These are phyloP conservation scores for Hypomyces rosellus DNA, from an alignment of 2,329 filamentous ascomycete genomes.

Conservation along the genomic window DNA sequence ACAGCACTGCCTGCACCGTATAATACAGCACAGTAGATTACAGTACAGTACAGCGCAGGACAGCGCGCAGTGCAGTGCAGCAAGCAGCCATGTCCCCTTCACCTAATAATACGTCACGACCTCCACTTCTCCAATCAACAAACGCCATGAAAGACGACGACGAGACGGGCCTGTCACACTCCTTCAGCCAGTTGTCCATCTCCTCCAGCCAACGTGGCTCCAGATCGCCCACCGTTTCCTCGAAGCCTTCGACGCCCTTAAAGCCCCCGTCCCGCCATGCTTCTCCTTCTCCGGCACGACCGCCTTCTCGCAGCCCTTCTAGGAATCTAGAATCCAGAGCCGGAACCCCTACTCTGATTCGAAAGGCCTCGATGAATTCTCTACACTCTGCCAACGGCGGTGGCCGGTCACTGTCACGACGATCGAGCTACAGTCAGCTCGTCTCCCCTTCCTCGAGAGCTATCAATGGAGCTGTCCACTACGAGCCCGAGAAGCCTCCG, in stretches of 20 bases:
- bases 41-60: too few species aligned
- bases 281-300: conserved; percentile 33
- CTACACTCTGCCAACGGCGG: conserved; percentile 42
- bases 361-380: conserved; percentile 53
- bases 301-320: conserved; percentile 36
- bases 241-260: conserved; percentile 28
- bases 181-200: conserved; percentile 40
- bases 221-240: conserved; percentile 23
- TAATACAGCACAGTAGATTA: too few species aligned
- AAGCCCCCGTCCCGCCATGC: conserved; percentile 32
- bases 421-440: conserved; percentile 41
- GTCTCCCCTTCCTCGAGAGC: conserved; percentile 38
- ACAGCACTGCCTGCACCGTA: too few species aligned
- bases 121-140: conserved; percentile 28
- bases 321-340: conserved; percentile 38
- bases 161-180: conserved; percentile 31
- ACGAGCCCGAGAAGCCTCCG: conserved; percentile 31
- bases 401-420: conserved; percentile 37
- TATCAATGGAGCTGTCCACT: conserved; percentile 21
- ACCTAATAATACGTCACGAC: conserved; percentile 21
- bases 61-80: neutral
- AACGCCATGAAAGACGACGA: conserved; percentile 24
- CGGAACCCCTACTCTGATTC: conserved; percentile 44
- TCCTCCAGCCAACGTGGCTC: conserved; percentile 26
- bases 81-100: conserved; percentile 21